Evolutionary conservation across 495 filamentous ascomycete genomes (phyloP).

Genomic region (Saxispiralis lemnorum): DNA sequence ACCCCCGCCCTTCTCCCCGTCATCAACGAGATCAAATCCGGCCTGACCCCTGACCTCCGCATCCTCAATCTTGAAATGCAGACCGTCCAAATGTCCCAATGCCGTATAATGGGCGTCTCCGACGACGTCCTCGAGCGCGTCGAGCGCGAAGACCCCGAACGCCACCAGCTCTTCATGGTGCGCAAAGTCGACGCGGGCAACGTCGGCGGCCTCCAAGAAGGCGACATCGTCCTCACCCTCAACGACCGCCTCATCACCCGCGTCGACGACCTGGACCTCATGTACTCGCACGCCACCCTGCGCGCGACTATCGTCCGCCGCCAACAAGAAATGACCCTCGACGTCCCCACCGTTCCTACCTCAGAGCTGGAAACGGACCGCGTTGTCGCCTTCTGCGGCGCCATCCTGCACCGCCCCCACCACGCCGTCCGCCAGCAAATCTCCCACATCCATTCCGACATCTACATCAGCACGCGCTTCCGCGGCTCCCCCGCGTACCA

Average conservation of each 20-base stretch:
- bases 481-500: constrained; percentile 79
- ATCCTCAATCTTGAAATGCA: constrained; percentile 91
- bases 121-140: constrained; percentile 91
- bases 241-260: constrained; percentile 85
- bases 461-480: constrained; percentile 68
- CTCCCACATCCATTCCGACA: constrained; percentile 81
- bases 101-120: constrained; percentile 90
- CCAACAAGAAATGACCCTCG: constrained; percentile 57
- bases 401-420: constrained; percentile 80
- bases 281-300: constrained; percentile 77
- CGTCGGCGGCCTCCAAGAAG: constrained; percentile 53
- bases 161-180: constrained; percentile 96
- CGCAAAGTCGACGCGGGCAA: constrained; percentile 72
- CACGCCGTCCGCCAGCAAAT: constrained; percentile 96
- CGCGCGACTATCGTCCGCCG: constrained; percentile 78
- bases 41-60: constrained; percentile 56
- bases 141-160: constrained; percentile 64
- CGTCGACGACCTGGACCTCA: constrained; percentile 81
- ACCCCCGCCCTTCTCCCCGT: constrained; percentile 79
- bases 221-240: constrained; percentile 80
- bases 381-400: constrained; percentile 87
- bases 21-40: constrained; percentile 64
- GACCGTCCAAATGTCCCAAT: constrained; percentile 90
- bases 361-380: constrained; percentile 82
- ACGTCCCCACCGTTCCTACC: constrained; percentile 72